Percentiles rank a stretch among this genome's conserved stretches.
Evolutionary conservation across 2,329 filamentous ascomycete species (phyloP).

Genomic region (Amylocarpus encephaloides): DNA sequence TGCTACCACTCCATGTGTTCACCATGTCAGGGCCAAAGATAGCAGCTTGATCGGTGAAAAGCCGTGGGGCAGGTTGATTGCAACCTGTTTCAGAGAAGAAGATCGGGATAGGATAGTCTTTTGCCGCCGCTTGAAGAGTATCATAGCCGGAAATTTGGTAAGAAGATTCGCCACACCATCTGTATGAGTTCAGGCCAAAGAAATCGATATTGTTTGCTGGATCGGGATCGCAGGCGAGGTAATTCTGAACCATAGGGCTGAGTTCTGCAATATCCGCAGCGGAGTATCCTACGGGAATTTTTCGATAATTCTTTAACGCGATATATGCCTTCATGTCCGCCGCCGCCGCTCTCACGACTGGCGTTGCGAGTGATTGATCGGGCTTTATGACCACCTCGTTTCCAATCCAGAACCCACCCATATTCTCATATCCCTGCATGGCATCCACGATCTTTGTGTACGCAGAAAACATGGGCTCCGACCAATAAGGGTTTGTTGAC

Average conservation of each 20-base stretch:
- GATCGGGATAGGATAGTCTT: conserved; percentile 63
- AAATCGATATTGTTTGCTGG: conserved; percentile 56
- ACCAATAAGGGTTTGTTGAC: conserved; percentile 61
- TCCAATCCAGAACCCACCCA: conserved; percentile 77
- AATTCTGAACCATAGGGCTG: conserved; percentile 60
- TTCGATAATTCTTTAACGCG: conserved; percentile 39
- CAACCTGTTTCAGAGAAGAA: conserved; percentile 89
- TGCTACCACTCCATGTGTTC: conserved; percentile 64
- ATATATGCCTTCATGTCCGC: conserved; percentile 51
- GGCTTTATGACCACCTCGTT: conserved; percentile 73
- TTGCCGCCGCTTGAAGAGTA: conserved; percentile 59
- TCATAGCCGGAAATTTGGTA: conserved; percentile 57
- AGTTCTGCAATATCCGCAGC: conserved; percentile 63
- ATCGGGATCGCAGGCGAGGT: conserved; percentile 66
- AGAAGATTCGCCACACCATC: conserved; percentile 54
- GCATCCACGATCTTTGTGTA: conserved; percentile 63
- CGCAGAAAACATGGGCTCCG: conserved; percentile 57
- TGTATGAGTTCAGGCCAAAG: conserved; percentile 61
- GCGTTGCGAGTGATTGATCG: conserved; percentile 44
- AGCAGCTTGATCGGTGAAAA: conserved; percentile 65
- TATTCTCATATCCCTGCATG: conserved; percentile 61
- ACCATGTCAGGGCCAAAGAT: conserved; percentile 73
- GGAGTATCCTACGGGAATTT: conserved; percentile 51
- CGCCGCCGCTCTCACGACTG: conserved; percentile 52
- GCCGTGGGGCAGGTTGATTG: conserved; percentile 55